These are phyloP conservation scores for Calvatia gigantea DNA, from an alignment of 768 basidiomycete species.

Conservation along the genomic window DNA sequence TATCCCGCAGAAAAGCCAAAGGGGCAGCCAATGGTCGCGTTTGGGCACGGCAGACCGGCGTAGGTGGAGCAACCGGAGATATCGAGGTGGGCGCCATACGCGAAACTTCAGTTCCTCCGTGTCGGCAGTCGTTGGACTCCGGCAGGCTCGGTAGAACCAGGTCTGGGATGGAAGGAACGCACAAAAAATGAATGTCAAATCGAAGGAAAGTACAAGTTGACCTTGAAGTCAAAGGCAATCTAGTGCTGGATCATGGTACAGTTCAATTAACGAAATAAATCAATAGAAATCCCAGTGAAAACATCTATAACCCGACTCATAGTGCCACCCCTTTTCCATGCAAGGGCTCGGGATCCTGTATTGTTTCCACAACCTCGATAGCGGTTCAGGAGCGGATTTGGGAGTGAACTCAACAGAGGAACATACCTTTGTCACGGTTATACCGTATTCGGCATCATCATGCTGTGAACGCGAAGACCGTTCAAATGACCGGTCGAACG, in stretches of 20 bases:
- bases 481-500: slow-evolving; percentile 18
- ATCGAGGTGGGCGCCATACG: too few species aligned
- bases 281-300: not conserved
- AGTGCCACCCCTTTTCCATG: not conserved
- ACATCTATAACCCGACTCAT: not conserved
- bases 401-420: not conserved
- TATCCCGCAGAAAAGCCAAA: too few species aligned
- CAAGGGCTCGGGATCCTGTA: slow-evolving; percentile 24
- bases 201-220: not conserved
- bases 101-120: too few species aligned
- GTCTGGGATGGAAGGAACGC: not conserved
- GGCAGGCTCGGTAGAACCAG: too few species aligned
- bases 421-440: slow-evolving; percentile 36
- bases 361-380: slow-evolving; percentile 32
- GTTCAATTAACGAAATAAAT: not conserved
- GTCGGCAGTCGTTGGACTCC: too few species aligned
- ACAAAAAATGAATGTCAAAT: not conserved
- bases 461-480: slow-evolving; percentile 11
- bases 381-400: not conserved
- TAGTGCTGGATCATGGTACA: not conserved
- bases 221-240: not conserved
- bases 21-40: too few species aligned
- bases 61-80: too few species aligned
- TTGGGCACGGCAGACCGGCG: too few species aligned
- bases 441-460: slow-evolving; percentile 31